A percentile compares a stretch with the other conserved stretches of the same genome.
These are phyloP conservation scores for Tirmania nivea DNA, from an alignment of 495 filamentous ascomycete genomes.

Conservation along the genomic window DNA sequence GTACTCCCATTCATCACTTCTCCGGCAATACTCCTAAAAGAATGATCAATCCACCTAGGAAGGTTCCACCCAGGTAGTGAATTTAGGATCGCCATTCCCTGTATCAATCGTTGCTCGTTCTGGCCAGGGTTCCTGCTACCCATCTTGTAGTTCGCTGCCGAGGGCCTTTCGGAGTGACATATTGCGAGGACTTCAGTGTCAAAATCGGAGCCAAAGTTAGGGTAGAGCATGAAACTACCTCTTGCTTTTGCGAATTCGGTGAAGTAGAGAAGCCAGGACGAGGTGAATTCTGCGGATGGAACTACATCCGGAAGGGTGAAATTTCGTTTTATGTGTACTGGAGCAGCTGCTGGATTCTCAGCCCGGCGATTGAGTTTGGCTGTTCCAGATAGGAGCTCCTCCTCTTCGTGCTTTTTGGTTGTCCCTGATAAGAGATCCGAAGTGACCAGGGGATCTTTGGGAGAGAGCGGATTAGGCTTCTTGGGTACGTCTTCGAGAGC, in stretches of 20 bases:
- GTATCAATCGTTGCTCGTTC: not conserved
- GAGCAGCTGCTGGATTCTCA: not conserved
- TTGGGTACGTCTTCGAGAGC: not conserved
- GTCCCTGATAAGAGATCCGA: not conserved
- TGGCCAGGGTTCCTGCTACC: not conserved
- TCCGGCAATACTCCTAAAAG: not conserved
- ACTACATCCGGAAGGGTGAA: not conserved
- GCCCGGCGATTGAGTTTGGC: not conserved
- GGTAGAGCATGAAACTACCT: not conserved
- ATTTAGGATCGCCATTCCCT: not conserved
- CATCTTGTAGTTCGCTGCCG: not conserved
- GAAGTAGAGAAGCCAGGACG: constrained; percentile 22
- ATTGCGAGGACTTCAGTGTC: not conserved
- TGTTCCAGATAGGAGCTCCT: not conserved
- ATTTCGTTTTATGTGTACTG: not conserved
- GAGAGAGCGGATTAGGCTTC: too few relatives aligned
- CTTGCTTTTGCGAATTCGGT: constrained; percentile 9
- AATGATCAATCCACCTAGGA: not conserved
- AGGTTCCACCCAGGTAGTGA: not conserved
- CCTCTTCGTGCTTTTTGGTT: not conserved
- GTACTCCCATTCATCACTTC: not conserved
- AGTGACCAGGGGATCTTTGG: not conserved
- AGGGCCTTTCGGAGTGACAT: not conserved
- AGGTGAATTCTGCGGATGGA: not conserved
- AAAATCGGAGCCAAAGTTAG: not conserved